Evolutionary conservation across 129 eudicot species (phyloP).

Genomic region (Dittrichia graveolens): DNA sequence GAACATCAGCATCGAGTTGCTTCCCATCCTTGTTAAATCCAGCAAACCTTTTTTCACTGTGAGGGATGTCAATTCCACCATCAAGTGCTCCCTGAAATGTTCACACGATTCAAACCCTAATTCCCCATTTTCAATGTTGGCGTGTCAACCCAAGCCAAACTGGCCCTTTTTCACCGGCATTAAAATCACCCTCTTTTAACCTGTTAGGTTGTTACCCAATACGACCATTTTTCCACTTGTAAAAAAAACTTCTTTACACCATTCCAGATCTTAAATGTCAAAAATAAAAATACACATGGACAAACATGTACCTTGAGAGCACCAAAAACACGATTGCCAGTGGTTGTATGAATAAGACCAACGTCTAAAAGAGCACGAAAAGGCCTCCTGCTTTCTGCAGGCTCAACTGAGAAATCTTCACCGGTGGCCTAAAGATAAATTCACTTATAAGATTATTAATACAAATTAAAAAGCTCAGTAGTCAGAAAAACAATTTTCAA

Average conservation of each 20-base stretch:
- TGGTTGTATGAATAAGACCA: constrained; percentile 52
- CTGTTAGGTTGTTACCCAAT: too few species aligned
- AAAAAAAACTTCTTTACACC: neutral
- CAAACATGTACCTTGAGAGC: constrained; percentile 47
- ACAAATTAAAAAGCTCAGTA: too few species aligned
- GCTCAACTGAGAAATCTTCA: constrained; percentile 52
- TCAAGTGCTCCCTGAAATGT: constrained; percentile 54
- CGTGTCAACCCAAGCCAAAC: too few species aligned
- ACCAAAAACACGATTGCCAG: constrained; percentile 60
- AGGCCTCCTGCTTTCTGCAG: constrained; percentile 51
- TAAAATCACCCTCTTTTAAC: too few species aligned
- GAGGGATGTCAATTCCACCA: constrained; percentile 61
- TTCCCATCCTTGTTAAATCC: constrained; percentile 49
- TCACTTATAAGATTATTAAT: neutral
- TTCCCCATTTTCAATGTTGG: too few species aligned
- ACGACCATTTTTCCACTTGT: too few species aligned
- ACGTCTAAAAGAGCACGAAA: constrained; percentile 60
- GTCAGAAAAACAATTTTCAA: neutral
- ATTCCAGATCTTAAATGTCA: neutral
- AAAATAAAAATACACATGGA: neutral
- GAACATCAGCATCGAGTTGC: constrained; percentile 53
- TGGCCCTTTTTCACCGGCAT: too few species aligned
- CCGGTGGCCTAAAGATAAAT: constrained; percentile 42
- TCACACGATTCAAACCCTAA: too few species aligned
- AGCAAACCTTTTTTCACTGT: constrained; percentile 59